Conservation (phyloP, 2,329 filamentous ascomycete genomes). For the Aschersonia sp. region DNA sequence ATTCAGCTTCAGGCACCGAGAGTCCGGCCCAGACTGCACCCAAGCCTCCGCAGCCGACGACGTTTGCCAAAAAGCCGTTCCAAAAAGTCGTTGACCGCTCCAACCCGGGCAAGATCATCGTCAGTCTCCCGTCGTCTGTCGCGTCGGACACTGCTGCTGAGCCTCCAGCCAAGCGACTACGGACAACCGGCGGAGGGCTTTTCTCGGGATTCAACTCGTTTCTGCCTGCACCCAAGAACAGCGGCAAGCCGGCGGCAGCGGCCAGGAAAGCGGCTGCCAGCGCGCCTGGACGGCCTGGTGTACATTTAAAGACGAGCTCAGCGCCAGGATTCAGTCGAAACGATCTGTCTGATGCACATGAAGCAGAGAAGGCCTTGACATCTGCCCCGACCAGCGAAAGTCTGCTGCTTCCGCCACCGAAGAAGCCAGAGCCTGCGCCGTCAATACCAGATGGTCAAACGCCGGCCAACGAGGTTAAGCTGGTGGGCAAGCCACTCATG, state of each 20-base stretch:
- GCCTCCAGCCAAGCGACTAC: constrained; percentile 56
- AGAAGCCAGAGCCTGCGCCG: constrained; percentile 26
- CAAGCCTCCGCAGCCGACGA: constrained; percentile 14
- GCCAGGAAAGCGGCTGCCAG: constrained; percentile 10
- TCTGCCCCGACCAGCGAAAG: constrained; percentile 6
- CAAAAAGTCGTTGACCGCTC: constrained; percentile 71
- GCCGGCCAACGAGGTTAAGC: constrained; percentile 48
- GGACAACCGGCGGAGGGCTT: constrained; percentile 39
- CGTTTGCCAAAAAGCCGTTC: constrained; percentile 44
- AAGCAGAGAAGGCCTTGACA: neutral
- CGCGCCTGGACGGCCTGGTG: constrained; percentile 16
- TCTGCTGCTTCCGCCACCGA: constrained; percentile 17
- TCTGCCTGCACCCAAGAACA: constrained; percentile 68
- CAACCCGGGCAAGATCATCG: constrained; percentile 70
- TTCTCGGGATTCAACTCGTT: constrained; percentile 80
- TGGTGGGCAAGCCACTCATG: constrained; percentile 68
- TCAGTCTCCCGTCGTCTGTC: constrained; percentile 53
- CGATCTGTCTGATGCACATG: neutral
- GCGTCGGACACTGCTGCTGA: constrained; percentile 10
- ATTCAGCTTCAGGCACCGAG: constrained; percentile 66
- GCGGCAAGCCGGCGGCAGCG: constrained; percentile 14
- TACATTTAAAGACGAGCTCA: constrained; percentile 72
- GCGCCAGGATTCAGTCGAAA: constrained; percentile 68
- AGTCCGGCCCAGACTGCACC: constrained; percentile 20
- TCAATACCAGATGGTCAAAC: constrained; percentile 41